These are phyloP conservation scores for Yamadazyma phyllophila DNA, from an alignment of 805 yeast genomes.

Conservation along the genomic window DNA sequence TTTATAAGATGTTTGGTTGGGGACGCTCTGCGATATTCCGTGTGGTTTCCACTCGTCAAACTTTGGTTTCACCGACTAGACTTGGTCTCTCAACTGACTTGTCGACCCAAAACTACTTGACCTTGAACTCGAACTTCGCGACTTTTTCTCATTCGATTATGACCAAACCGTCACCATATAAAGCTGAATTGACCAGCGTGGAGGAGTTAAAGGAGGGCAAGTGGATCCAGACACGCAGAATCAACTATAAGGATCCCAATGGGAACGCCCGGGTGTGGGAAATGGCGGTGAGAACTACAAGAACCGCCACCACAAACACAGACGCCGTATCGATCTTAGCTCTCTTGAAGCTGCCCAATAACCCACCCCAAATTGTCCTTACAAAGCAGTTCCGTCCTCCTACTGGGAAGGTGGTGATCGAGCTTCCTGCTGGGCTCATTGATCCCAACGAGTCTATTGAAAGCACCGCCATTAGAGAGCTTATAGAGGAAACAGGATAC, in stretches of 20 bases:
- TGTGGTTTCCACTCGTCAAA: neutral
- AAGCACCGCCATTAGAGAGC: conserved; percentile 81
- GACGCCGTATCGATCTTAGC: conserved; percentile 95
- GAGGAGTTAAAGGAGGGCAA: conserved; percentile 39
- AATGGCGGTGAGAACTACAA: conserved; percentile 77
- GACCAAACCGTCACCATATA: conserved; percentile 33
- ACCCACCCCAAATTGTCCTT: conserved; percentile 49
- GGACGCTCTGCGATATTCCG: too few species aligned
- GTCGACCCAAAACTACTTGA: neutral
- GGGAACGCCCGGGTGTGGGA: conserved; percentile 83
- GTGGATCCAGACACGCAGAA: conserved; percentile 55
- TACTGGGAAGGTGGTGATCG: conserved; percentile 81
- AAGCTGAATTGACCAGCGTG: conserved; percentile 29
- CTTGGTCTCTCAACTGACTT: neutral
- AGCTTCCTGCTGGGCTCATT: conserved; percentile 92
- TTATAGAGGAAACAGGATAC: conserved; percentile 92
- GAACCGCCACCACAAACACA: conserved; percentile 54
- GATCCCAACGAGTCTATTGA: conserved; percentile 80
- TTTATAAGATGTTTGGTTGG: neutral
- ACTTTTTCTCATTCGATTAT: conserved; percentile 3
- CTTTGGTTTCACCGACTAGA: neutral
- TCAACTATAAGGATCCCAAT: conserved; percentile 69
- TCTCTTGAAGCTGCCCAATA: conserved; percentile 47
- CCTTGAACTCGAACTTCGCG: neutral
- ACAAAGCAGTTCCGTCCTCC: conserved; percentile 96